Evolutionary conservation across 2,329 filamentous ascomycete genomes (phyloP).

Genomic region (Fusarium multiceps): DNA sequence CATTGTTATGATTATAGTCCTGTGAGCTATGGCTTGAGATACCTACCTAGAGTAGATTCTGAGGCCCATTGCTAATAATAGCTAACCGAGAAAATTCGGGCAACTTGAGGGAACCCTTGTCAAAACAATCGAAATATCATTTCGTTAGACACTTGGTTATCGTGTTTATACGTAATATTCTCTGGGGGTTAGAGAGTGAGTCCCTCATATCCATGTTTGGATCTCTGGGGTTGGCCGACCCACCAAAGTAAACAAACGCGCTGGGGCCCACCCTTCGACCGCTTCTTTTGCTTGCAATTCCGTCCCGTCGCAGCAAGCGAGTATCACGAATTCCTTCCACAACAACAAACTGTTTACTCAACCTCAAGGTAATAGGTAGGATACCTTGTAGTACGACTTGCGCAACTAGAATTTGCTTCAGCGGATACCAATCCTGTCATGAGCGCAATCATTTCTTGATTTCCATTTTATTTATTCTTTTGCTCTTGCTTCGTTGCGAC

Average conservation of each 20-base stretch:
- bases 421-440: constrained; percentile 31
- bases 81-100: not conserved
- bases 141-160: not conserved
- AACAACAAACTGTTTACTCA: constrained; percentile 19
- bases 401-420: constrained; percentile 1
- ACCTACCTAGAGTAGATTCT: not conserved
- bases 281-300: constrained; percentile 21
- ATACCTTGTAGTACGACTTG: constrained; percentile 14
- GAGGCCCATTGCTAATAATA: not conserved
- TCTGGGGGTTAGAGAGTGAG: not conserved
- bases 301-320: constrained; percentile 7
- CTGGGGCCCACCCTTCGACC: constrained; percentile 38
- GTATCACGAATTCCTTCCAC: constrained; percentile 36
- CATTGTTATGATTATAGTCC: not conserved
- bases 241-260: constrained; percentile 53
- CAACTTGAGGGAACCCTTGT: not conserved
- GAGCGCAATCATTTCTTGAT: constrained; percentile 31
- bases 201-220: constrained; percentile 25
- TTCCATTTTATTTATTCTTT: constrained; percentile 5
- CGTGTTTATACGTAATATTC: not conserved
- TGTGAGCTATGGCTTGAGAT: not conserved
- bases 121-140: not conserved
- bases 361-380: not conserved
- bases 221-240: constrained; percentile 30
- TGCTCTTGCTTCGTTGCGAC: constrained; percentile 14